These are phyloP conservation scores for Debaryomyces sp. DNA, from an alignment of 1,139 yeast genomes.

Conservation along the genomic window DNA sequence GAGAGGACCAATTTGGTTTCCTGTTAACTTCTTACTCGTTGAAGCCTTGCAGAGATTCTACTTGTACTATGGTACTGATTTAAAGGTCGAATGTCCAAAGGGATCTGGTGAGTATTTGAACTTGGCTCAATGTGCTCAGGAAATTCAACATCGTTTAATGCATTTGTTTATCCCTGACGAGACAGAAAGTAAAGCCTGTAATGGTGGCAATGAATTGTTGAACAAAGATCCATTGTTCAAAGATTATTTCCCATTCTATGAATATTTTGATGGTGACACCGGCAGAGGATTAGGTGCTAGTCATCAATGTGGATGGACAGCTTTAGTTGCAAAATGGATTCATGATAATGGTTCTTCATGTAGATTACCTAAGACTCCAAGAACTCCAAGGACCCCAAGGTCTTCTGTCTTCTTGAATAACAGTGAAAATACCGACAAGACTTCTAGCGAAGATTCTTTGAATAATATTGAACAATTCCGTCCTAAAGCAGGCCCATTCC, in stretches of 20 bases:
- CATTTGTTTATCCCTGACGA: constrained; percentile 76
- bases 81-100: constrained; percentile 88
- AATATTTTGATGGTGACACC: constrained; percentile 93
- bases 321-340: constrained; percentile 89
- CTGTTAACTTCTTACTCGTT: constrained; percentile 83
- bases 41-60: constrained; percentile 90
- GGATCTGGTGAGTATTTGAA: constrained; percentile 83
- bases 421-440: constrained; percentile 26
- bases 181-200: constrained; percentile 74
- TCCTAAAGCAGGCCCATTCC: constrained; percentile 56
- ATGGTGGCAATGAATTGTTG: constrained; percentile 65
- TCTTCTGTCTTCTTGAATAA: constrained; percentile 31
- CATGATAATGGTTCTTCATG: constrained; percentile 86
- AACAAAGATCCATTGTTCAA: constrained; percentile 75
- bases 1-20: constrained; percentile 99
- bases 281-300: constrained; percentile 95
- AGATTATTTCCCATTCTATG: constrained; percentile 81
- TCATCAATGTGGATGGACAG: constrained; percentile 98
- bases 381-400: constrained; percentile 41
- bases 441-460: constrained; percentile 1
- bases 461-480: constrained; percentile 37
- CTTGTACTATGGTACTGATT: constrained; percentile 84
- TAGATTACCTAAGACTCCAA: constrained; percentile 54
- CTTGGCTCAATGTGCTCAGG: constrained; percentile 92
- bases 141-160: constrained; percentile 84